Evolutionary conservation across 1,139 yeast genomes (phyloP), one percentile per base, ranked within the genome.

Genomic region (Yamadazyma membranifaciens): DNA sequence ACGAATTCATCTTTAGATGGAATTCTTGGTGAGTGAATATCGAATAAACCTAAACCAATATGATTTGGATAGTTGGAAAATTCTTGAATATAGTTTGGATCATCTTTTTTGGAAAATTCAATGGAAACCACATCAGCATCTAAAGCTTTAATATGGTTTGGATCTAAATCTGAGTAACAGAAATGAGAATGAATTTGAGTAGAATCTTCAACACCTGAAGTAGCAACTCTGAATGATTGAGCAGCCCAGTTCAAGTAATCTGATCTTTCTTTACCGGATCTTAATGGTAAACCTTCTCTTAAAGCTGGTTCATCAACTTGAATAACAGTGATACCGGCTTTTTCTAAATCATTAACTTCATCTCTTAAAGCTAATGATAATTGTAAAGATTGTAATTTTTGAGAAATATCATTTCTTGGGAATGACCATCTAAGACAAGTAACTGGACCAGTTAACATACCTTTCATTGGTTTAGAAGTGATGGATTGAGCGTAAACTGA

Each of bases 271-370:
- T 80, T 78, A 75, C 98, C 98, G 43, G 88, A 94, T 80, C 98
- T 88, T 70, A 92, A 86, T 69, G 98, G 98, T 69, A 92, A 84
- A 81, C 98, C 98, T 79, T 92, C 98, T 81, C 98, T 91, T 69
- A 92, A 87, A 61, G 98, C 98, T 59, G 98, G 98, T 81, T 92
- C 98, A 69, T 92, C 98, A 60, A 94, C 98, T 80, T 92, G 98
- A 63, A 92, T 92, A 62, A 92, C 96, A 62, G 86, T 86, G 62
- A 92, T 89, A 73, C 98, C 98, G 52, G 98, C 98, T 60, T 87
- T 85, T 81, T 92, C 98, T 71, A 92, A 87, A 69, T 92, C 98
- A 62, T 83, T 79, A 60, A 92, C 98, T 80, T 92, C 98, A 63
- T 92, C 98, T 79, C 98, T 88, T 66, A 92, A 81, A 59, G 98